Conservation (phyloP, 768 basidiomycete species). For the Mycena latifolia region DNA sequence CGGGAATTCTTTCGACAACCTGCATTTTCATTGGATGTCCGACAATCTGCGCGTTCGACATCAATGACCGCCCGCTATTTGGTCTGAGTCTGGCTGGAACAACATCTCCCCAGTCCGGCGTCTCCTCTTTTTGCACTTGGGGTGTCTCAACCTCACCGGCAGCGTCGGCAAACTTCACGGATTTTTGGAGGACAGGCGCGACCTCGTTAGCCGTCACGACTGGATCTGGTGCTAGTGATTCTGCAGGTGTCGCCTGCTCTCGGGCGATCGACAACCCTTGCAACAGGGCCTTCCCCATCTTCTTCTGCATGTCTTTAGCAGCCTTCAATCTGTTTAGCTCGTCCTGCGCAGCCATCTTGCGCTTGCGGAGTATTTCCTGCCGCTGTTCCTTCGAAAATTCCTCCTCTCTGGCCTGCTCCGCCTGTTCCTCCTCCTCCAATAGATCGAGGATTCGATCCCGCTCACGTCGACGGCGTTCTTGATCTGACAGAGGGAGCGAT, state of each 20-base stretch:
- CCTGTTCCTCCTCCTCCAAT: constrained; percentile 78
- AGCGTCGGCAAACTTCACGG: constrained; percentile 64
- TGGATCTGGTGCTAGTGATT: constrained; percentile 30
- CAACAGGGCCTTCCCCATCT: constrained; percentile 81
- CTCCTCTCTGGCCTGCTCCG: constrained; percentile 56
- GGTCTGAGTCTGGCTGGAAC: constrained; percentile 61
- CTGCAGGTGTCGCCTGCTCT: constrained; percentile 52
- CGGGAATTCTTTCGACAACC: constrained; percentile 75
- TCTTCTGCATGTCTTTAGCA: constrained; percentile 74
- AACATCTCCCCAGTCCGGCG: constrained; percentile 66
- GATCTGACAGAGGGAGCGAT: constrained; percentile 58
- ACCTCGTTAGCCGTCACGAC: constrained; percentile 41
- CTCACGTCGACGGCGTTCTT: constrained; percentile 65
- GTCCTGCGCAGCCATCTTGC: constrained; percentile 59
- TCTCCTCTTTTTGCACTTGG: constrained; percentile 17
- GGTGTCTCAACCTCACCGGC: constrained; percentile 35
- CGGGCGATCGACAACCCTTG: constrained; percentile 56
- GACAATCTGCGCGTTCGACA: constrained; percentile 50
- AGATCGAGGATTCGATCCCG: constrained; percentile 74
- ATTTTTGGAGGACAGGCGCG: constrained; percentile 59
- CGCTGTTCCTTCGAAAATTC: constrained; percentile 54
- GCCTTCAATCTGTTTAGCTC: constrained; percentile 55
- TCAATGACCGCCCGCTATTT: constrained; percentile 50
- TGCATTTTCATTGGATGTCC: constrained; percentile 72
- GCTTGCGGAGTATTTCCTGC: constrained; percentile 62